These are phyloP conservation scores for Dioscorea alata DNA, from an alignment of 106 monocot genomes.

Conservation along the genomic window DNA sequence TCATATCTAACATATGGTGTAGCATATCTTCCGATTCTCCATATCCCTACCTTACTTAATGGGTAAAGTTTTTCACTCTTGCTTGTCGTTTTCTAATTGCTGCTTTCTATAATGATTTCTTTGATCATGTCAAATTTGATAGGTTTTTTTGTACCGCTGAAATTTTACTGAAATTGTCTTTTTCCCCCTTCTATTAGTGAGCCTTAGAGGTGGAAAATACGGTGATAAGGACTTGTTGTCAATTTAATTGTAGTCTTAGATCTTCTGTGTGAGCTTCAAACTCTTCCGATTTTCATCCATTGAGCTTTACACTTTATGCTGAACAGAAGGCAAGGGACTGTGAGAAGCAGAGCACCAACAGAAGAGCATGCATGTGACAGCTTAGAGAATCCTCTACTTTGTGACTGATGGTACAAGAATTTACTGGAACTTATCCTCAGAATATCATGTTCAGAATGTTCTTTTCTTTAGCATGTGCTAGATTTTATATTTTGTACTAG, in stretches of 20 bases:
- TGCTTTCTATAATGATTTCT: background rate
- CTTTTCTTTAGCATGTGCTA: background rate
- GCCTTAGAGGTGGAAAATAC: too few relatives aligned
- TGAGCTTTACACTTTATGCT: background rate
- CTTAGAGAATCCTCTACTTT: slow-evolving; percentile 96
- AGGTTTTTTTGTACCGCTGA: background rate
- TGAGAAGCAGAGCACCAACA: slow-evolving; percentile 74
- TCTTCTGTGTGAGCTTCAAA: background rate
- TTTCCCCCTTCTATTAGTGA: too few relatives aligned
- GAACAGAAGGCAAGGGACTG: slow-evolving; percentile 40
- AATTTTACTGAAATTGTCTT: background rate
- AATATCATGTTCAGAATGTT: slow-evolving; percentile 67
- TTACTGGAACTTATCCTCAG: slow-evolving; percentile 81
- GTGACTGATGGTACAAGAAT: slow-evolving; percentile 92
- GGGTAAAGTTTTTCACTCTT: too few relatives aligned
- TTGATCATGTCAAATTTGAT: background rate
- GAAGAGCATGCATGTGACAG: slow-evolving; percentile 99
- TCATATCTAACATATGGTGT: too few relatives aligned
- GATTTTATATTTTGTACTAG: too few relatives aligned
- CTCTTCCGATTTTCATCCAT: background rate
- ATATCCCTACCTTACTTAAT: too few relatives aligned
- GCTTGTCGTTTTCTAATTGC: background rate
- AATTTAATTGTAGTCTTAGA: background rate
- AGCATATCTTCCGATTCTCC: too few relatives aligned
- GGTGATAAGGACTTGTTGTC: too few relatives aligned